phyloP scores from a whole-genome alignment of 2,329 filamentous ascomycete species.

The Aspergillus aculeatus region DNA sequence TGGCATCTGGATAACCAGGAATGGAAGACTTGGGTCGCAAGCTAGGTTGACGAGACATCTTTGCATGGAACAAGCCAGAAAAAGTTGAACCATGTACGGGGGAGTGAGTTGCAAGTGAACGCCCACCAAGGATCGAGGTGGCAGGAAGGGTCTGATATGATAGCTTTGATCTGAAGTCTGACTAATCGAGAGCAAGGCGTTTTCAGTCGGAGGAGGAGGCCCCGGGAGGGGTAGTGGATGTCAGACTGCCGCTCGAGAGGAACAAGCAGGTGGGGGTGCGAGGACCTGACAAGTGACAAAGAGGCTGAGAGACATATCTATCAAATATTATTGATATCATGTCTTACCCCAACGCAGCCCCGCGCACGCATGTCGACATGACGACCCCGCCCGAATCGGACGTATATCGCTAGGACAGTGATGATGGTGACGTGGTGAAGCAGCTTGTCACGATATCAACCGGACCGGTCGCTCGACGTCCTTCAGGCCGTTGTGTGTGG shows the following conservation, averaged over 20 bases:
- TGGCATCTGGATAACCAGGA: constrained; percentile 35
- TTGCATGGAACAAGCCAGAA: constrained; percentile 4
- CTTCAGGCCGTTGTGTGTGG: constrained; percentile 24
- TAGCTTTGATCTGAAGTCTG: constrained; percentile 1
- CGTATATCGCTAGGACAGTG: constrained; percentile 20
- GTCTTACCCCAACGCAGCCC: constrained; percentile 22
- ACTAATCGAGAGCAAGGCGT: constrained; percentile 10
- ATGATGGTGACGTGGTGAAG: constrained; percentile 33
- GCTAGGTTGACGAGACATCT: constrained; percentile 45
- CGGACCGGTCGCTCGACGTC: constrained; percentile 25
- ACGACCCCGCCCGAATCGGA: constrained; percentile 20
- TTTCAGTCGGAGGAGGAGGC: constrained; percentile 3
- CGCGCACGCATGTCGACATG: constrained; percentile 26
- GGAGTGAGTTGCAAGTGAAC: constrained; percentile 9
- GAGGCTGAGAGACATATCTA: constrained; percentile 18
- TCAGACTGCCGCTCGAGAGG: constrained; percentile 8
- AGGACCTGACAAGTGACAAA: constrained; percentile 17
- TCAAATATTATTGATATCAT: constrained; percentile 25
- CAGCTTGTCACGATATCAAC: constrained; percentile 31
- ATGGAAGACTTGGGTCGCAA: constrained; percentile 40
- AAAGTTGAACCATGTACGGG: constrained; percentile 6
- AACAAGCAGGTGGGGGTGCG: constrained; percentile 18
- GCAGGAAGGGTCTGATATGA: constrained; percentile 4
- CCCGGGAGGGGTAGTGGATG: constrained; percentile 13
- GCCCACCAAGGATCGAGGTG: neutral